These are phyloP conservation scores for Royoungia palumana DNA, from an alignment of 768 basidiomycete genomes.

Conservation along the genomic window DNA sequence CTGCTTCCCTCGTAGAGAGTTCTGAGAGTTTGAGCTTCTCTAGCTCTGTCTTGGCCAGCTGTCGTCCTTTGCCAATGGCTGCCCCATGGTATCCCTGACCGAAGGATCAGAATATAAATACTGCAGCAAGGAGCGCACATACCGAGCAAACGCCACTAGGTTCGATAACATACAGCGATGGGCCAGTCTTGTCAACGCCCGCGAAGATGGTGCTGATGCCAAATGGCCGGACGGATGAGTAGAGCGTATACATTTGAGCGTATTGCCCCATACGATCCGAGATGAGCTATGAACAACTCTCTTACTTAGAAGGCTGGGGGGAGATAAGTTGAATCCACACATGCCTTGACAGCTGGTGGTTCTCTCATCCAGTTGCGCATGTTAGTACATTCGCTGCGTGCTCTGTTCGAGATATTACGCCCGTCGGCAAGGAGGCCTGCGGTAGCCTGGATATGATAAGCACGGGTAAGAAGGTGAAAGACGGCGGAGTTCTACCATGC, in stretches of 20 bases:
- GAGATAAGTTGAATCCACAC: conserved; percentile 5
- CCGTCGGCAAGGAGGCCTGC: conserved; percentile 94
- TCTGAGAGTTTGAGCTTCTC: conserved; percentile 91
- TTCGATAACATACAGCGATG: conserved; percentile 85
- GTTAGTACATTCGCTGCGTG: conserved; percentile 77
- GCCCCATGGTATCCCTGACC: conserved; percentile 89
- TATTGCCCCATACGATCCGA: conserved; percentile 84
- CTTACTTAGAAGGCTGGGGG: neutral
- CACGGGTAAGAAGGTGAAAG: neutral
- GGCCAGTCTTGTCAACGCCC: conserved; percentile 84
- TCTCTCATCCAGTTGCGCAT: conserved; percentile 71
- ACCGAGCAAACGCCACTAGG: conserved; percentile 93
- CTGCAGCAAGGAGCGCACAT: conserved; percentile 26
- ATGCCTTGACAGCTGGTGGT: conserved; percentile 77
- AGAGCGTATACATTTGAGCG: conserved; percentile 93
- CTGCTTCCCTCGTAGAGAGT: conserved; percentile 79
- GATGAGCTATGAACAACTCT: conserved; percentile 39
- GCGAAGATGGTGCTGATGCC: conserved; percentile 92
- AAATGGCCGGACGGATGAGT: conserved; percentile 97
- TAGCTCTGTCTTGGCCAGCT: conserved; percentile 95
- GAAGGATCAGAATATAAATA: neutral
- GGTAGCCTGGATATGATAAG: conserved; percentile 59
- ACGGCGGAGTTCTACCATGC: conserved; percentile 56
- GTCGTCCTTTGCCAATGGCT: conserved; percentile 97
- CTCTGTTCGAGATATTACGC: conserved; percentile 79